These are phyloP conservation scores for Moniliella sp. DNA, from an alignment of 1,284 basidiomycete species.

Conservation along the genomic window DNA sequence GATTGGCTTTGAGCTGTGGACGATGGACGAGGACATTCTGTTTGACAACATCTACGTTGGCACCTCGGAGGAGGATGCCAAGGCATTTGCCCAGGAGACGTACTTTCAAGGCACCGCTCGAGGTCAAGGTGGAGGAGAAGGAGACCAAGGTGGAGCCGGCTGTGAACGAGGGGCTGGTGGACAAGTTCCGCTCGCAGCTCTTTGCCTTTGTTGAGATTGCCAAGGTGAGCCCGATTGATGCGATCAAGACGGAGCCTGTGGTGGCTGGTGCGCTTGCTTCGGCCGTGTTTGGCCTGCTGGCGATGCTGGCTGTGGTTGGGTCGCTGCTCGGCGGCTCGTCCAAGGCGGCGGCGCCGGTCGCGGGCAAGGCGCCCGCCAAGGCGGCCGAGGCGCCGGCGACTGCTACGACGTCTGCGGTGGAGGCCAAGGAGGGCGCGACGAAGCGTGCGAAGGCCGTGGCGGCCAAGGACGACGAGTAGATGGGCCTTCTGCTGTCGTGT, in stretches of 20 bases:
- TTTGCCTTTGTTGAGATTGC: slow-evolving; percentile 11
- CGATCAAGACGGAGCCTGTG: slow-evolving; percentile 20
- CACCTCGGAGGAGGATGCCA: slow-evolving; percentile 21
- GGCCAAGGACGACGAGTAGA: too few relatives aligned
- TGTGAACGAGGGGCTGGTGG: slow-evolving; percentile 7
- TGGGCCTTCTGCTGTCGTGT: too few relatives aligned
- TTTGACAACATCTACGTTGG: slow-evolving; percentile 33
- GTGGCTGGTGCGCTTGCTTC: slow-evolving; percentile 19
- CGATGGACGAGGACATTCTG: slow-evolving; percentile 30
- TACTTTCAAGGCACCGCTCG: slow-evolving; percentile 19
- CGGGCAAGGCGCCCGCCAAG: slow-evolving; percentile 16
- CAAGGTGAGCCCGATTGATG: slow-evolving; percentile 14
- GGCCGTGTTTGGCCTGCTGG: slow-evolving; percentile 12
- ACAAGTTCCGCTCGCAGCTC: too few relatives aligned
- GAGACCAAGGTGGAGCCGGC: slow-evolving; percentile 9
- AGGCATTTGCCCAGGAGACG: slow-evolving; percentile 18
- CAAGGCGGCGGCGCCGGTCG: slow-evolving; percentile 7
- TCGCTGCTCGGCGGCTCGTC: slow-evolving; percentile 13
- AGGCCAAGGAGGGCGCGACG: slow-evolving; percentile 11
- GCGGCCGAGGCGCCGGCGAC: too few relatives aligned
- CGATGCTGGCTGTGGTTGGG: slow-evolving; percentile 15
- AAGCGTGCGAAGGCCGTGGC: slow-evolving; percentile 10
- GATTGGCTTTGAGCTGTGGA: slow-evolving; percentile 31
- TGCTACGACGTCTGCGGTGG: slow-evolving; percentile 12
- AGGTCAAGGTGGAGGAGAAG: slow-evolving; percentile 25